Evolutionary conservation across 1,284 basidiomycete species (phyloP), one percentile per base, ranked within the genome.

Genomic region (Abortiporus biennis): DNA sequence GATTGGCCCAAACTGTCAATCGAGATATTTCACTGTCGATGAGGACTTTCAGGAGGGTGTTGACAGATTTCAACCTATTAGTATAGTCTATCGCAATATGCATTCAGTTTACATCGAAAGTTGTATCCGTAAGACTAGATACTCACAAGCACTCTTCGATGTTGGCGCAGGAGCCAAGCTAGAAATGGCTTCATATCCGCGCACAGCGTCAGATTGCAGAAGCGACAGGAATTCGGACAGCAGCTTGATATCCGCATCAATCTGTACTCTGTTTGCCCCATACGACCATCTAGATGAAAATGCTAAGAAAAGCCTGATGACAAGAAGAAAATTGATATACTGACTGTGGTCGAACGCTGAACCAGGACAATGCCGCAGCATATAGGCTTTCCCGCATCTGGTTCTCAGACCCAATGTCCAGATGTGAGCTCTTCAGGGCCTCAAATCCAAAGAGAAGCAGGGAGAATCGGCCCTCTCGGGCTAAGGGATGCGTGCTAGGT

Each of bases 391-490:
- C 78, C 36, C 96, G 77, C 42, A 94, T 67, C 19, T 77, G 64
- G 50, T 81, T 74, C 64, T 99, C 95, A 45, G 92, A 85, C 45
- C 81, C 79, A 0, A 80, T 72, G 59, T 99, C 96, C 52, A 97
- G 70, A 47, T 83, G 77, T 22, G 89, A 94, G 49, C 90, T 91
- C 55, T 90, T 88, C 29, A 99, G 65, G 1, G 92, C 78, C 59
- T 96, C 92, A 58, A 99, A 93, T 0, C 91, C 94, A 56, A 99
- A 96, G 2, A 94, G 69, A 6, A 98, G 68, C 54, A 99, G 81
- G 0, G 88, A 84, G 59, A 95, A 94, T 15, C 92, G 79, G 1
- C 85, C 75, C 67, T 98, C 93, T 23, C 95, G 80, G 29, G 94
- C 84, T 17, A 99, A 71, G 0, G 94, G 80, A 64, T 99, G 94